Conservation (phyloP, 2,329 filamentous ascomycete genomes). For the Pseudogymnoascus pannorum region DNA sequence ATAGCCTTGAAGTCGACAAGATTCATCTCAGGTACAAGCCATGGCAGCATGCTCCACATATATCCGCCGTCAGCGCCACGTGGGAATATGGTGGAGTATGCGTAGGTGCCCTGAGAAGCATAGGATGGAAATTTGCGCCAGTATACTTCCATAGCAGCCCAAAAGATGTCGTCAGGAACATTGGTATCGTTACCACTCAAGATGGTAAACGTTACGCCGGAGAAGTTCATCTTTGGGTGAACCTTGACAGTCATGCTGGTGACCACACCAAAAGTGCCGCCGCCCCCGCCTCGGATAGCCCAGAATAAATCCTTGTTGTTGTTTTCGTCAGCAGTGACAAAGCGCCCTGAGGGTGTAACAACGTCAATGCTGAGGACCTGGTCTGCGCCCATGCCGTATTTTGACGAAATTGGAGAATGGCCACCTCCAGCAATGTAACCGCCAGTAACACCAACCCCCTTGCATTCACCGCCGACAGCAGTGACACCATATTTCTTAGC, state of each 20-base stretch:
- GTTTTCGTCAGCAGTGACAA: constrained; percentile 42
- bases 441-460: constrained; percentile 33
- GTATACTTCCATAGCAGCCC: constrained; percentile 44
- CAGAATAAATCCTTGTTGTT: constrained; percentile 53
- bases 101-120: constrained; percentile 10
- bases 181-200: constrained; percentile 38
- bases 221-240: constrained; percentile 34
- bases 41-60: constrained; percentile 20
- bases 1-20: constrained; percentile 19
- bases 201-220: constrained; percentile 35
- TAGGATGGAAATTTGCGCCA: constrained; percentile 27
- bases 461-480: constrained; percentile 44
- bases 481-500: constrained; percentile 36
- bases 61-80: constrained; percentile 25
- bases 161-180: constrained; percentile 30
- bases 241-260: constrained; percentile 48
- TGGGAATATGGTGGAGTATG: constrained; percentile 28
- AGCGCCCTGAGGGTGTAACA: constrained; percentile 42
- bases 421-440: constrained; percentile 56
- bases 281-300: constrained; percentile 49
- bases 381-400: constrained; percentile 53
- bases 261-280: constrained; percentile 51
- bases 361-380: constrained; percentile 51
- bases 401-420: constrained; percentile 46
- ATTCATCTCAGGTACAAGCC: constrained; percentile 17